A percentile compares a stretch with the other conserved stretches of the same genome.
These are phyloP conservation scores for Friedmanniomyces endolithicus DNA, from an alignment of 495 filamentous ascomycete species.

Conservation along the genomic window DNA sequence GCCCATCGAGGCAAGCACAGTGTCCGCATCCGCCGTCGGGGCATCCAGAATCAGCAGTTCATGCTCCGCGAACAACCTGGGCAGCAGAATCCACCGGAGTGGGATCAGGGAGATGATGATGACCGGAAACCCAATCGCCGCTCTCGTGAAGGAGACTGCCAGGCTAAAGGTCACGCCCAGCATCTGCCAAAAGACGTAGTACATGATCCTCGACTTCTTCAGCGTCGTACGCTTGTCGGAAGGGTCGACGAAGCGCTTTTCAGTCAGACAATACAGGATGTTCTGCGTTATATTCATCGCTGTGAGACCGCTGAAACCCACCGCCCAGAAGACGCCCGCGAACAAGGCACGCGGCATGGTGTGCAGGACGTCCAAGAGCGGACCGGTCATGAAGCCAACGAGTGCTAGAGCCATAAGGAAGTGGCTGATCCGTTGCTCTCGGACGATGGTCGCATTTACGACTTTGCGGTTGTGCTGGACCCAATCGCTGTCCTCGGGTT, in stretches of 20 bases:
- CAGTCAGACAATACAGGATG: conserved; percentile 59
- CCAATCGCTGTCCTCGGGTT: conserved; percentile 32
- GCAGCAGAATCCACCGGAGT: conserved; percentile 57
- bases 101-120: conserved; percentile 77
- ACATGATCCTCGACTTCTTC: conserved; percentile 36
- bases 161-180: conserved; percentile 76
- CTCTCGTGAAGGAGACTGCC: conserved; percentile 91
- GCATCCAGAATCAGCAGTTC: conserved; percentile 64
- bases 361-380: conserved; percentile 68
- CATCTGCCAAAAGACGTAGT: conserved; percentile 61
- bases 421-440: conserved; percentile 85
- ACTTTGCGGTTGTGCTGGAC: conserved; percentile 40
- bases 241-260: conserved; percentile 49
- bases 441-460: conserved; percentile 52
- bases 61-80: conserved; percentile 50
- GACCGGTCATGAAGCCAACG: conserved; percentile 77
- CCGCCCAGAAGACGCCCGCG: conserved; percentile 87
- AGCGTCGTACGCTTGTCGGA: conserved; percentile 51
- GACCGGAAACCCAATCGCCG: conserved; percentile 82
- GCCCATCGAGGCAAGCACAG: conserved; percentile 27
- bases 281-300: conserved; percentile 73
- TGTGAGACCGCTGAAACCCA: conserved; percentile 57
- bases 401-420: conserved; percentile 71
- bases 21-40: conserved; percentile 24
- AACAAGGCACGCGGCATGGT: conserved; percentile 81